Base-by-base conservation (phyloP, 129 eudicot genomes). In the Chrysanthemum makinoi region DNA sequence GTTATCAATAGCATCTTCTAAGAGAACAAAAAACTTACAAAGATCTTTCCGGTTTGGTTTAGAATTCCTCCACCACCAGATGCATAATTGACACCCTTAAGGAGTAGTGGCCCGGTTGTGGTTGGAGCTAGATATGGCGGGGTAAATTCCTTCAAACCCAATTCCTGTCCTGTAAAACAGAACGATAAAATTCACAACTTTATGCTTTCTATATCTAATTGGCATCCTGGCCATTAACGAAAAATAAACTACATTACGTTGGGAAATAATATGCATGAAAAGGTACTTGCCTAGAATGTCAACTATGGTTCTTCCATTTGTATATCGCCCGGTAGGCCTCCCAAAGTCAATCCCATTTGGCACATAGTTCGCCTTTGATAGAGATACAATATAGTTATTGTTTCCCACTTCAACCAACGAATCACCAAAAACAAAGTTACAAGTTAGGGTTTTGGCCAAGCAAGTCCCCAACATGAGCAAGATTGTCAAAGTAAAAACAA, bases 21-120 rank as follows among this genome's bases (percentile, higher is more conserved):
- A 51, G 6, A 57, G 5, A 65, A 35, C 43, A 35, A 6, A 35
- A 48, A 46, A 72, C 98, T 81, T 83, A 93, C 96, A 70, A 93
- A 93, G n/a, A 93, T 80, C 66, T 74, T 61, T 63, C 98, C 96
- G 20, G 96, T 89, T 20, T 76, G 4, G 79, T 89, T 86, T 9
- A 89, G 76, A 77, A 93, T 93, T 22, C 98, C 98, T 17, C 91
- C 98, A 24, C 95, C 98, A 56, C 98, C 98, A 53, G 98, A 92
- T 77, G 96, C 98, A 73, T 87, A 93, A 79, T 89, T 93, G 30
- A 93, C 96, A 63, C 98, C 98, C 15, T 82, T 35, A 57, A 89
- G 75, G 66, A 85, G 47, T 14, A 80, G 65, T 22, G 74, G 47
- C 55, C 98, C 98, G 4, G 46, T 54, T 20, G 96, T 89, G 10